phyloP scores from a whole-genome alignment of 2,329 filamentous ascomycete genomes.

The Nakataea oryzae region DNA sequence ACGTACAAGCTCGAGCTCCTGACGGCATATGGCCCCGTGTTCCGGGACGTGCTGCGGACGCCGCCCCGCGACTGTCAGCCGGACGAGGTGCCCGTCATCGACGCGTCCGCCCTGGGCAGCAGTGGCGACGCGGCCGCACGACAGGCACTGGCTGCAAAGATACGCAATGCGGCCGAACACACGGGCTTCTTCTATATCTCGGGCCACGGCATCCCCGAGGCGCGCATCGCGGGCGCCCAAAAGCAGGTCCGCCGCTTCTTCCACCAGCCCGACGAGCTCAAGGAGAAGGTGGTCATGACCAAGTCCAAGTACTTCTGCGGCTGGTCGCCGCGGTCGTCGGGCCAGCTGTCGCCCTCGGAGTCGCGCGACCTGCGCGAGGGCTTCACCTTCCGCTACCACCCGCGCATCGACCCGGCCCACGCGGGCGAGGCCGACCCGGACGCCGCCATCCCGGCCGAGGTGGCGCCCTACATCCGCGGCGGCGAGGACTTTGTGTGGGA shows the following conservation, averaged over 20 bases:
- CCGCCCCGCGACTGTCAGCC: conserved; percentile 24
- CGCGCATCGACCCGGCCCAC: conserved; percentile 10
- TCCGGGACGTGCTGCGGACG: conserved; percentile 21
- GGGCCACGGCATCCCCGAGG: conserved; percentile 13
- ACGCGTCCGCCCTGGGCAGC: conserved; percentile 30
- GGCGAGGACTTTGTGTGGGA: conserved; percentile 14
- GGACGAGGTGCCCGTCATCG: conserved; percentile 42
- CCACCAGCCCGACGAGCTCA: conserved; percentile 10
- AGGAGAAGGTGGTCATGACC: conserved; percentile 10
- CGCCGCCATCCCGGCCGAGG: neutral
- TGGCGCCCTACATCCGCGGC: conserved; percentile 4
- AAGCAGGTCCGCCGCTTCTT: conserved; percentile 11
- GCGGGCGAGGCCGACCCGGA: neutral
- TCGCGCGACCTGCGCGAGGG: conserved; percentile 13
- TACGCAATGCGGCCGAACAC: conserved; percentile 17
- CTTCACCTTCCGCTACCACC: conserved; percentile 15
- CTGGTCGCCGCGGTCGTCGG: conserved; percentile 9
- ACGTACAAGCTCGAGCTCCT: conserved; percentile 8
- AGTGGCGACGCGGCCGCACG: conserved; percentile 23
- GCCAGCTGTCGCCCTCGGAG: conserved; percentile 12
- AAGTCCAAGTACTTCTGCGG: conserved; percentile 10
- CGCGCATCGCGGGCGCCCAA: conserved; percentile 6
- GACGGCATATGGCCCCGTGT: conserved; percentile 24
- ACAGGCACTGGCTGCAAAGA: conserved; percentile 25
- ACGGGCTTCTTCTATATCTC: conserved; percentile 14